phyloP scores from a whole-genome alignment of 139 green algal genomes.

The Zygnema circumcarinatum region DNA sequence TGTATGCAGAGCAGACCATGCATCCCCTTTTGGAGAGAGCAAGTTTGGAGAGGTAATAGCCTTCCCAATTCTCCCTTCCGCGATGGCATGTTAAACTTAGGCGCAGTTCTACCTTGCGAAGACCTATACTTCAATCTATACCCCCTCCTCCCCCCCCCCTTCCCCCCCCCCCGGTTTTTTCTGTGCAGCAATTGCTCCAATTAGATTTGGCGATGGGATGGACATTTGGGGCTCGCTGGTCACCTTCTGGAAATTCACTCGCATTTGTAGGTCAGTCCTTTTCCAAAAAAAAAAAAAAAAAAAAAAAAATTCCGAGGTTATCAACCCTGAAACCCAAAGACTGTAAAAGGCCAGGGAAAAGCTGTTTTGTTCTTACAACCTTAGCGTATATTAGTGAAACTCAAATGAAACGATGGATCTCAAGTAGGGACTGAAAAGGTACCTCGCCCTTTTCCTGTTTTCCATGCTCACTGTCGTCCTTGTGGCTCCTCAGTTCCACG shows the following conservation, averaged over 20 bases:
- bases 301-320: too few species aligned
- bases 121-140: too few species aligned
- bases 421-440: too few species aligned
- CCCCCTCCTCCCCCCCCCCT: not conserved
- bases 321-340: not conserved
- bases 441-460: too few species aligned
- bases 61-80: too few species aligned
- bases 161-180: not conserved
- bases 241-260: conserved; percentile 24
- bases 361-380: not conserved
- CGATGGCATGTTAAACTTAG: too few species aligned
- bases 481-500: too few species aligned
- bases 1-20: not conserved
- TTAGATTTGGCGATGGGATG: conserved; percentile 41
- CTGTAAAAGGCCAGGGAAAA: not conserved
- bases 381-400: not conserved
- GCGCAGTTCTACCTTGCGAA: too few species aligned
- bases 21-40: conserved; percentile 23
- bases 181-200: conserved; percentile 40
- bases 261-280: conserved; percentile 44
- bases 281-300: too few species aligned
- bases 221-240: conserved; percentile 45
- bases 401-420: too few species aligned
- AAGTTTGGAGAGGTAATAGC: conserved; percentile 41
- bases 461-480: too few species aligned